Evolutionary conservation across 495 filamentous ascomycete species (phyloP).

Genomic region (Jackrogersella multiformis): DNA sequence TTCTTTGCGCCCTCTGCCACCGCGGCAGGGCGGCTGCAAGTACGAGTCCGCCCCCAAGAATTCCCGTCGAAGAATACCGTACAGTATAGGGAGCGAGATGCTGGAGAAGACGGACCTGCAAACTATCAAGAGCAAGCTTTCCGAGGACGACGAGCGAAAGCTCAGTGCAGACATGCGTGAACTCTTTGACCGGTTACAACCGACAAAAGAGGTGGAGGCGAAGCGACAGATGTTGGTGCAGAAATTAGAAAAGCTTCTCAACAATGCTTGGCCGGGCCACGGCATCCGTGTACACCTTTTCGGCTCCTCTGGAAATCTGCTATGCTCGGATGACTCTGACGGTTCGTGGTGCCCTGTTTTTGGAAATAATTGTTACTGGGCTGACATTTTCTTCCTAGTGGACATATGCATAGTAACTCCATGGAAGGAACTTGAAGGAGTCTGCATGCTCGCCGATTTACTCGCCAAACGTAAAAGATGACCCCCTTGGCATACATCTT

Average conservation of each 20-base stretch:
- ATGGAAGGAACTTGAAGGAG: slow-evolving; percentile 80
- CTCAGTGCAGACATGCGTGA: slow-evolving; percentile 82
- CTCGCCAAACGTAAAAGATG: slow-evolving; percentile 76
- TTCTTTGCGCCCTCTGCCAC: slow-evolving; percentile 65
- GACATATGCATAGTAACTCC: slow-evolving; percentile 97
- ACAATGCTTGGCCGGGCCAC: slow-evolving; percentile 88
- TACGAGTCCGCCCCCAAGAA: slow-evolving; percentile 72
- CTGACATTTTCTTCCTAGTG: slow-evolving; percentile 64
- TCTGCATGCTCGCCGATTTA: slow-evolving; percentile 86
- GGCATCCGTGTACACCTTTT: slow-evolving; percentile 92
- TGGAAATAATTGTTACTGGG: not conserved
- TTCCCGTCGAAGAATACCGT: slow-evolving; percentile 80
- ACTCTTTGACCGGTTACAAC: slow-evolving; percentile 84
- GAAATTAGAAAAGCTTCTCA: slow-evolving; percentile 88
- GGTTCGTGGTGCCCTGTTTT: slow-evolving; percentile 63
- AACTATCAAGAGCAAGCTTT: slow-evolving; percentile 70
- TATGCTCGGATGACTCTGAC: slow-evolving; percentile 96
- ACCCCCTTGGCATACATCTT: slow-evolving; percentile 40
- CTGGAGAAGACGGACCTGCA: slow-evolving; percentile 73
- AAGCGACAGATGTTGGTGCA: slow-evolving; percentile 77
- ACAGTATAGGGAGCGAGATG: slow-evolving; percentile 80
- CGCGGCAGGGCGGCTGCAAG: slow-evolving; percentile 70
- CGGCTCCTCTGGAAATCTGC: slow-evolving; percentile 94
- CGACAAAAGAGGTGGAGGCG: slow-evolving; percentile 78
- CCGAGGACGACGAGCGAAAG: slow-evolving; percentile 77